A percentile compares a stretch with the other conserved stretches of the same genome.
Conservation (phyloP, 2,329 filamentous ascomycete species). For the Fusarium abutilonis region DNA sequence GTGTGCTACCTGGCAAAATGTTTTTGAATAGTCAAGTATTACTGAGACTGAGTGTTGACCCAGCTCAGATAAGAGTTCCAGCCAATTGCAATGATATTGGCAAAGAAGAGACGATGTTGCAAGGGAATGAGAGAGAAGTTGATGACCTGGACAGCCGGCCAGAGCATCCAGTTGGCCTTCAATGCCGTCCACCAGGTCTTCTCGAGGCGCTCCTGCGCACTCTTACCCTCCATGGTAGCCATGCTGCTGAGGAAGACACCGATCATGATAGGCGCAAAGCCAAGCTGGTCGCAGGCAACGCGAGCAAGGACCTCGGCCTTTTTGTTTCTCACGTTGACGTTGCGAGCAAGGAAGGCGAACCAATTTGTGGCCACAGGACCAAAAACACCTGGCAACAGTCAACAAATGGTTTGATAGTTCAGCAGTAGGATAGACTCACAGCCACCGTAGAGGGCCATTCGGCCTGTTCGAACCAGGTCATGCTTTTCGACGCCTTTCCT, state of each 20-base stretch:
- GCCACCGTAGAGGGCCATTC: conserved; percentile 84
- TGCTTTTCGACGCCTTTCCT: conserved; percentile 80
- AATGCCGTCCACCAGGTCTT: conserved; percentile 77
- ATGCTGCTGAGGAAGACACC: conserved; percentile 84
- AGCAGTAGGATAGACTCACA: conserved; percentile 58
- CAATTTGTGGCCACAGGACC: conserved; percentile 88
- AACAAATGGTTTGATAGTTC: conserved; percentile 10
- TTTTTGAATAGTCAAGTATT: not conserved
- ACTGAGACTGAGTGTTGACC: conserved; percentile 60
- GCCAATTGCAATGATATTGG: conserved; percentile 79
- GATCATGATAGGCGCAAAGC: conserved; percentile 88
- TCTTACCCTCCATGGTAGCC: conserved; percentile 79
- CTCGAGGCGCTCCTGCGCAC: conserved; percentile 71
- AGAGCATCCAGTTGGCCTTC: conserved; percentile 85
- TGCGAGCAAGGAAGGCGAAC: conserved; percentile 81
- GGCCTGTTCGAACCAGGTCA: conserved; percentile 74
- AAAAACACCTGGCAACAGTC: conserved; percentile 70
- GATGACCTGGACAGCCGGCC: conserved; percentile 84
- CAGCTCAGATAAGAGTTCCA: conserved; percentile 74
- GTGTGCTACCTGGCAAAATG: conserved; percentile 14
- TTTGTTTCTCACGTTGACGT: conserved; percentile 70
- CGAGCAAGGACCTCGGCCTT: conserved; percentile 79
- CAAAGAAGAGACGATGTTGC: conserved; percentile 83
- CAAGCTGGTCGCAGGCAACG: conserved; percentile 80
- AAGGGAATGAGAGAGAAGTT: conserved; percentile 91